These are phyloP conservation scores for Ogataea naganishii DNA, from an alignment of 805 yeast species.

Conservation along the genomic window DNA sequence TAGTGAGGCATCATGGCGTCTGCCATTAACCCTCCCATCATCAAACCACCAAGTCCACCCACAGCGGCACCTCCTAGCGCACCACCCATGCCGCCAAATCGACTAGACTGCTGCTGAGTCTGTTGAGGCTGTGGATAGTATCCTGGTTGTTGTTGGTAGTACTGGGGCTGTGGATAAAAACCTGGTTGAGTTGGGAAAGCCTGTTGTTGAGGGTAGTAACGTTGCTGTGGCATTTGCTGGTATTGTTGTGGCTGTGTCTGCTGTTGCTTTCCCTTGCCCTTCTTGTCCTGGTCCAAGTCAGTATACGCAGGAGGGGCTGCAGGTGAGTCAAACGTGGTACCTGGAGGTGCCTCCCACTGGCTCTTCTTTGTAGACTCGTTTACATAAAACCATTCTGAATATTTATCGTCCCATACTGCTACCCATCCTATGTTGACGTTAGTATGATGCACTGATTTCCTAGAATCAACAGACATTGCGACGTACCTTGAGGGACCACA, in stretches of 20 bases:
- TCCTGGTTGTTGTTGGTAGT: conserved; percentile 10
- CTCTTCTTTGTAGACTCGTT: conserved; percentile 61
- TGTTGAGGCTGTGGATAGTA: conserved; percentile 6
- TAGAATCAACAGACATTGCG: no score
- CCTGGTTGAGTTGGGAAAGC: no score
- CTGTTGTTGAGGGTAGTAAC: conserved; percentile 7
- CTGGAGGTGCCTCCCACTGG: conserved; percentile 84
- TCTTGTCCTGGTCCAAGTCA: conserved; percentile 3
- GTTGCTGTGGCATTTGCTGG: conserved; percentile 7
- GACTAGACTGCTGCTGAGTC: conserved; percentile 12
- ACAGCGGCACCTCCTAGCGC: conserved; percentile 24
- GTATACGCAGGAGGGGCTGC: conserved; percentile 27
- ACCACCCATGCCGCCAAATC: conserved; percentile 16
- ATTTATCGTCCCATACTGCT: conserved; percentile 63
- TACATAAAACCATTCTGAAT: conserved; percentile 71
- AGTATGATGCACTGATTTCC: no score
- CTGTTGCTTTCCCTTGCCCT: conserved; percentile 5
- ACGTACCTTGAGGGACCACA: no score
- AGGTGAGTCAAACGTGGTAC: conserved; percentile 34
- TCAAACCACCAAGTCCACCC: conserved; percentile 21
- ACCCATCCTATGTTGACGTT: conserved; percentile 53
- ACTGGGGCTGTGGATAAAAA: conserved; percentile 8
- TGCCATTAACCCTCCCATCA: conserved; percentile 11
- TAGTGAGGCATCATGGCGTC: conserved; percentile 6
- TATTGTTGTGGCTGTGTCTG: conserved; percentile 8